These are phyloP conservation scores for Metschnikowia kofuensis DNA, from an alignment of 805 yeast species.

Conservation along the genomic window DNA sequence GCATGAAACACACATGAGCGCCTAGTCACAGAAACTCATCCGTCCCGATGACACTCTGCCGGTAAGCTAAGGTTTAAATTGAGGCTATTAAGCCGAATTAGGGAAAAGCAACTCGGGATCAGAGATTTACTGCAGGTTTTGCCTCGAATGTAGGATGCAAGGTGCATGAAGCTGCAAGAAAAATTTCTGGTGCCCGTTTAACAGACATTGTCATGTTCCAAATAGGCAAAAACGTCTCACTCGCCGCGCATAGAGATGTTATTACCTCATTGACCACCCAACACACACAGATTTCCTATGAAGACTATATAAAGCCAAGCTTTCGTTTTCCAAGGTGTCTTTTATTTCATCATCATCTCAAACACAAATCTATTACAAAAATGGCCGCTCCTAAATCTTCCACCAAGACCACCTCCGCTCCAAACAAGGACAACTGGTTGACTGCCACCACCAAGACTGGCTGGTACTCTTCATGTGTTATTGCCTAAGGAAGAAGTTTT, in stretches of 20 bases:
- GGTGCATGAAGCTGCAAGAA: not conserved
- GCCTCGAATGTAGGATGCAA: no score
- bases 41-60: not conserved
- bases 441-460: conserved; percentile 9
- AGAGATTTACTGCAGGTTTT: no score
- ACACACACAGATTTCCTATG: not conserved
- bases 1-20: not conserved
- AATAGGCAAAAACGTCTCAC: conserved; percentile 6
- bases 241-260: conserved; percentile 6
- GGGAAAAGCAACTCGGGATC: not conserved
- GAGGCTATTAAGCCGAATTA: not conserved
- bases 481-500: conserved; percentile 1
- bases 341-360: not conserved
- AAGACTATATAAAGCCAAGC: not conserved
- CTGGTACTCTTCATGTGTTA: conserved; percentile 13
- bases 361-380: conserved; percentile 1
- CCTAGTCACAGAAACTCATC: not conserved
- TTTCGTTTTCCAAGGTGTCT: no score
- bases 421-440: conserved; percentile 12
- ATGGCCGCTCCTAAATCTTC: conserved; percentile 13
- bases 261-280: not conserved
- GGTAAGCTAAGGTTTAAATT: not conserved
- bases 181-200: not conserved
- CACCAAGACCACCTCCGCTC: conserved; percentile 5
- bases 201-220: conserved; percentile 3